Base-by-base conservation (phyloP, 352 stramenopile genomes). In the Globisporangium splendens region DNA sequence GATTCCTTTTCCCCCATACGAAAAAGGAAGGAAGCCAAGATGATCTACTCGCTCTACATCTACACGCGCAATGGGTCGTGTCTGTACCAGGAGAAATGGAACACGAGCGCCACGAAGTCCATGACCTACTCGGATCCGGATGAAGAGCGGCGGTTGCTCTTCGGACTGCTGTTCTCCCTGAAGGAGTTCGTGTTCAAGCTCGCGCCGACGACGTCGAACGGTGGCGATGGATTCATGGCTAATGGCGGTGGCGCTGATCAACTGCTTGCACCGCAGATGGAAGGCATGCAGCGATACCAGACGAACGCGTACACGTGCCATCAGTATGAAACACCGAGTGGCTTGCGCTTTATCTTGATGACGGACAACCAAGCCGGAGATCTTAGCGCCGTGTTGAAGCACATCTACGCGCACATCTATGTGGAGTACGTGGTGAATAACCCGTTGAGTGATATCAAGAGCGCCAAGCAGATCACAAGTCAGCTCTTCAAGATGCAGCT, bases 21-120 rank as follows among this genome's bases (percentile, higher is more conserved):
- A 35, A 35, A 8, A 35, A 35, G 28, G 5, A 35, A 35, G 28
- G 28, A 6, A 51, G 20, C 21, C 42, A 60, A 42, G 39, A 95
- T 93, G 86, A 95, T 97, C 70, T 97, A 83, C 88, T 96, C 90
- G 59, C 83, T 97, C 41, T 95, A 93, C 70, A 95, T 97, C 72
- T 97, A 96, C 79, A 93, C 92, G 64, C 85, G 91, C 42, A 81
- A 68, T 33, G 89, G 91, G 35, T 74, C 83, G 60, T 97, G 91
- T 69, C 70, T 97, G 56, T 96, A 92, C 72, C 87, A 97, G 58
- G 78, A 95, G 67, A 95, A 96, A 61, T 97, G 91, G 91, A 83
- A 89, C 51, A 59, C 69, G 24, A 44, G 42, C 28, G 51, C 73
- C 8, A 76, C 68, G 51, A 94, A 79, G 65, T 78, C 68, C 17